These are phyloP conservation scores for Aspergillus caelatus DNA, from an alignment of 2,329 filamentous ascomycete genomes.

Conservation along the genomic window DNA sequence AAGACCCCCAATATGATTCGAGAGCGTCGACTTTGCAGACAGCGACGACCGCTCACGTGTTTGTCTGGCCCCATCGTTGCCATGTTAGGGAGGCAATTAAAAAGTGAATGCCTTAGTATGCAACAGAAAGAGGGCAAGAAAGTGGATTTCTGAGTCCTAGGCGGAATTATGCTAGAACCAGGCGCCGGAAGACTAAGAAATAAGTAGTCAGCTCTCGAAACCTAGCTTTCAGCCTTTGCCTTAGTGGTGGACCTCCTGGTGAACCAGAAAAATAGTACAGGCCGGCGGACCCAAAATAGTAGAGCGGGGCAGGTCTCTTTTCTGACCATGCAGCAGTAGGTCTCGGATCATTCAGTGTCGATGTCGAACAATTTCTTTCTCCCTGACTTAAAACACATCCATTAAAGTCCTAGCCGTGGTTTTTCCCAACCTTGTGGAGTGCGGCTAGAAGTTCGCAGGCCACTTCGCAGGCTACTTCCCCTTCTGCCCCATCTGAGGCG, in stretches of 20 bases:
- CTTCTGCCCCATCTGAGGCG: constrained; percentile 20
- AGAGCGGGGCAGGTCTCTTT: constrained; percentile 25
- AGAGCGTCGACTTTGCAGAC: constrained; percentile 33
- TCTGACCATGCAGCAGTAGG: constrained; percentile 17
- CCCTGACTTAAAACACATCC: constrained; percentile 14
- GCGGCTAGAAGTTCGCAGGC: constrained; percentile 20
- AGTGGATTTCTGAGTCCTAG: constrained; percentile 21
- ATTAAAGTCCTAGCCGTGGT: constrained; percentile 15
- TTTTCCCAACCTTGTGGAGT: constrained; percentile 15
- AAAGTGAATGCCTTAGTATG: constrained; percentile 19
- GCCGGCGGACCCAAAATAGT: constrained; percentile 25
- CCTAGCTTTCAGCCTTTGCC: constrained; percentile 9
- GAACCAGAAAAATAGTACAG: constrained; percentile 12
- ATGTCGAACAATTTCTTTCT: constrained; percentile 21
- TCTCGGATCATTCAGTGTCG: constrained; percentile 18
- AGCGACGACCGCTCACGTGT: constrained; percentile 36
- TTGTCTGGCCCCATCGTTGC: constrained; percentile 28
- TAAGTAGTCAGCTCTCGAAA: constrained; percentile 23
- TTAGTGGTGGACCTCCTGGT: constrained; percentile 13
- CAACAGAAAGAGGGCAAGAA: constrained; percentile 12
- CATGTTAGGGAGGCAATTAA: constrained; percentile 17
- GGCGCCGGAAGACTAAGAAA: constrained; percentile 20
- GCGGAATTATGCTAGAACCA: constrained; percentile 13
- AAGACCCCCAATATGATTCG: constrained; percentile 30
- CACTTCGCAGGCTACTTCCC: constrained; percentile 2